These are phyloP conservation scores for Hawksworthiomyces lignivorus DNA, from an alignment of 2,329 filamentous ascomycete species.

Conservation along the genomic window DNA sequence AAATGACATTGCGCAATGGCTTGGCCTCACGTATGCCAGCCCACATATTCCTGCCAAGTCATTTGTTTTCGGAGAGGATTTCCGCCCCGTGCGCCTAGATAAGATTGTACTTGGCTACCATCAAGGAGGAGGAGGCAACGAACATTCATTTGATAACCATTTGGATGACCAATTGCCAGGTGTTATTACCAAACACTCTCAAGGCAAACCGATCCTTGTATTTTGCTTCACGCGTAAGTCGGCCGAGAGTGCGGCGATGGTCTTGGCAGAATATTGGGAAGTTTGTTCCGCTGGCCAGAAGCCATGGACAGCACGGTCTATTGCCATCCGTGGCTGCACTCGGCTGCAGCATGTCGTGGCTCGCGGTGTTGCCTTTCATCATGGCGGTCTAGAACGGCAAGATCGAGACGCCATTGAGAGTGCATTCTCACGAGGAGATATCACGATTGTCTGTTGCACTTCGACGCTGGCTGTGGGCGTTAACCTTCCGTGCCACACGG, in stretches of 20 bases:
- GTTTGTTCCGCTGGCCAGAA: constrained; percentile 41
- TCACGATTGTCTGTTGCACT: constrained; percentile 78
- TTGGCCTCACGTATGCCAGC: constrained; percentile 57
- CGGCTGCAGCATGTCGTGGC: constrained; percentile 46
- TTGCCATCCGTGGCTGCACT: constrained; percentile 44
- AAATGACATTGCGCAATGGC: constrained; percentile 70
- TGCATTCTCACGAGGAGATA: constrained; percentile 60
- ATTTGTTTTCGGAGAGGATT: constrained; percentile 70
- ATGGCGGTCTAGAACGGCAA: constrained; percentile 60
- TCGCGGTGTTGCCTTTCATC: constrained; percentile 70
- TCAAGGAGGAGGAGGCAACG: constrained; percentile 47
- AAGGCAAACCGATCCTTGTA: constrained; percentile 69
- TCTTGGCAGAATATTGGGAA: constrained; percentile 60
- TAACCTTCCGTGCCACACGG: constrained; percentile 76
- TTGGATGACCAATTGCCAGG: constrained; percentile 59
- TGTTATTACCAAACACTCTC: constrained; percentile 58
- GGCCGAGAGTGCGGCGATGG: constrained; percentile 58
- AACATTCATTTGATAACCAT: constrained; percentile 68
- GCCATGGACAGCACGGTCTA: constrained; percentile 55
- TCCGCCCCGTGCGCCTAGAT: constrained; percentile 67
- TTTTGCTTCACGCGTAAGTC: constrained; percentile 75
- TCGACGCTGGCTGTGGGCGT: constrained; percentile 78
- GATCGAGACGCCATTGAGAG: constrained; percentile 62
- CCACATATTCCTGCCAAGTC: constrained; percentile 55
- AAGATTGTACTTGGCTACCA: constrained; percentile 71